Base-by-base conservation (phyloP, 2,329 filamentous ascomycete species). In the Aspergillus tanneri region DNA sequence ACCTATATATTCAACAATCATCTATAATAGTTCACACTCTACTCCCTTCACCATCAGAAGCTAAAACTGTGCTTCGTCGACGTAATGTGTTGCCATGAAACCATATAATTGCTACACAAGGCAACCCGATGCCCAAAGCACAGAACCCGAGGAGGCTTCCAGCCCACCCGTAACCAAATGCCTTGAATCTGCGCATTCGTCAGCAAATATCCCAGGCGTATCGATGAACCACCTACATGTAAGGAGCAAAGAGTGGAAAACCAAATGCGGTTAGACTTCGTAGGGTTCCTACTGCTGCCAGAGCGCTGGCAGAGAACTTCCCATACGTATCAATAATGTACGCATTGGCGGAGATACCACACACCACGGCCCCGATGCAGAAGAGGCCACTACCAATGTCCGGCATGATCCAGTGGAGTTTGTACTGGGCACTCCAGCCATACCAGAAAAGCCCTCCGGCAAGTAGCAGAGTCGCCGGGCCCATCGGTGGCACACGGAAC, bases 401-500 rank as follows among this genome's bases (percentile, higher is more conserved):
- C 2, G 79, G 77, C 49, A 76, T 67, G 23, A 80, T 77, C 74
- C 80, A 81, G 51, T 80, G 77, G 0, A 71, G 57, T 23, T 66
- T 62, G 2, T 64, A 62, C 42, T 79, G 68, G 0, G 78, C 77
- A 2, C 70, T 71, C 79, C 79, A 83, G 11, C 79, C 80, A 51
- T 83, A 84, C 60, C 76, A 73, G 50, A 81, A 78, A 2, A 83
- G 63, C 0, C 78, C 77, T 0, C 72, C 50, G 0, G 80, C 78
- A 0, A 79, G 68, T 1, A 83, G 49, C 0, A 83, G 37, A 0
- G 75, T 75, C 0, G 76, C 78, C 0, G 76, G 67, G 7, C 82
- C 58, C 62, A 82, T 77, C 2, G 83, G 67, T 0, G 82, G 82
- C 0, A 85, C 69, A 10, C 84, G 79, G 55, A 79, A 82, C 54